These are phyloP conservation scores for Candida vartiovaarae DNA, from an alignment of 805 yeast species.

Conservation along the genomic window DNA sequence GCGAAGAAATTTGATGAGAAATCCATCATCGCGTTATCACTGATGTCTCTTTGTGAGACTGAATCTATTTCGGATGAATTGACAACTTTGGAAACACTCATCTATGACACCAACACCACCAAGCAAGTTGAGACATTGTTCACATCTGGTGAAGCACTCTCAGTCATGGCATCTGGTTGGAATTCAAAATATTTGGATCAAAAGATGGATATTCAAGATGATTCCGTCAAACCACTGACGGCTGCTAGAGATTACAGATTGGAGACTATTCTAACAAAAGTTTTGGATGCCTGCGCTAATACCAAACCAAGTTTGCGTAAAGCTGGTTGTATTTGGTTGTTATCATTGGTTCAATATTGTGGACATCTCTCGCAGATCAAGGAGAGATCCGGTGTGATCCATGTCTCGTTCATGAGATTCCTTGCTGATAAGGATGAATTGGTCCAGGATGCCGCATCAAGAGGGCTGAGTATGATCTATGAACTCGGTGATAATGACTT, in stretches of 20 bases:
- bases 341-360: conserved; percentile 73
- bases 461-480: conserved; percentile 78
- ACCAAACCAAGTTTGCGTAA: conserved; percentile 71
- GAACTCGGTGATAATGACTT: conserved; percentile 65
- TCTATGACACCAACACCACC: conserved; percentile 53
- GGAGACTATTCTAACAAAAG: conserved; percentile 33
- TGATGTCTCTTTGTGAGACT: conserved; percentile 35
- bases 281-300: conserved; percentile 46
- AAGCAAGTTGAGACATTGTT: conserved; percentile 74
- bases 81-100: conserved; percentile 28
- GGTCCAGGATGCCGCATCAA: conserved; percentile 86
- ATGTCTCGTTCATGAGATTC: conserved; percentile 68
- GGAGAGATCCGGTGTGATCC: conserved; percentile 50
- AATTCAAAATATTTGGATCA: conserved; percentile 46
- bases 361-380: conserved; percentile 37
- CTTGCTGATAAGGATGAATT: conserved; percentile 78
- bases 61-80: conserved; percentile 23
- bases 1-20: conserved; percentile 54
- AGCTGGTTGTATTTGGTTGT: conserved; percentile 79
- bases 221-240: conserved; percentile 1
- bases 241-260: conserved; percentile 11
- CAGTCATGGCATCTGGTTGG: conserved; percentile 73
- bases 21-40: conserved; percentile 50
- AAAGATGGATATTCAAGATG: conserved; percentile 47
- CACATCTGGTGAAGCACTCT: conserved; percentile 77